Evolutionary conservation across 2,329 filamentous ascomycete species (phyloP).

Genomic region (Hymenotorrendiella dingleyae): DNA sequence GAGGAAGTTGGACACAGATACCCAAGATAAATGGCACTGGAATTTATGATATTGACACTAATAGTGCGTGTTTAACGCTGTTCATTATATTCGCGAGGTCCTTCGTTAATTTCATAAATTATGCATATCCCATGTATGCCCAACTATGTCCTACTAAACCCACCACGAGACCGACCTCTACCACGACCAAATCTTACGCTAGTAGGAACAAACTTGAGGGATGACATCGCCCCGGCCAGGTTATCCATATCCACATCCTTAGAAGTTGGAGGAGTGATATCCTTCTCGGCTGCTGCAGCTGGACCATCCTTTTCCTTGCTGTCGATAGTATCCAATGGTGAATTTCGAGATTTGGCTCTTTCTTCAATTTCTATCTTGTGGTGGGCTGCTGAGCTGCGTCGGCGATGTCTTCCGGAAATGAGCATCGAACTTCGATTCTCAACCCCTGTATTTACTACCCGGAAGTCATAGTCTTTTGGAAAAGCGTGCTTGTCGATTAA

Average conservation of each 20-base stretch:
- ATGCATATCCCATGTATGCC: constrained; percentile 8
- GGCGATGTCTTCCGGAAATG: constrained; percentile 46
- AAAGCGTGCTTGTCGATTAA: constrained; percentile 93
- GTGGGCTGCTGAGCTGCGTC: constrained; percentile 40
- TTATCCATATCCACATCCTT: constrained; percentile 46
- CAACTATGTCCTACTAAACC: constrained; percentile 26
- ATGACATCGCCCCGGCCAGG: constrained; percentile 62
- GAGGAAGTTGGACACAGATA: constrained; percentile 24
- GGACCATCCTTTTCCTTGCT: constrained; percentile 5
- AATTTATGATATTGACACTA: no score
- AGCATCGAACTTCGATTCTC: constrained; percentile 79
- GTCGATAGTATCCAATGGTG: constrained; percentile 9
- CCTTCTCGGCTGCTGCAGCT: constrained; percentile 15
- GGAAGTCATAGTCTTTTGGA: constrained; percentile 82
- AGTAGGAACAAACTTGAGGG: constrained; percentile 63
- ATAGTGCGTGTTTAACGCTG: no score
- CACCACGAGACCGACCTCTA: constrained; percentile 24
- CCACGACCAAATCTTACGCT: constrained; percentile 56
- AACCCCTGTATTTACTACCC: constrained; percentile 81
- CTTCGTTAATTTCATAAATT: neutral
- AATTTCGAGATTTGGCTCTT: constrained; percentile 18
- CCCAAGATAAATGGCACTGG: constrained; percentile 22
- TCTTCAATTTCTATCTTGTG: constrained; percentile 20
- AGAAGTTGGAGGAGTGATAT: constrained; percentile 13
- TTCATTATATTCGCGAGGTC: constrained; percentile 4